Percentiles rank a stretch among this genome's conserved stretches.
These are phyloP conservation scores for Bipolaris oryzae DNA, from an alignment of 2,329 filamentous ascomycete species.

Conservation along the genomic window DNA sequence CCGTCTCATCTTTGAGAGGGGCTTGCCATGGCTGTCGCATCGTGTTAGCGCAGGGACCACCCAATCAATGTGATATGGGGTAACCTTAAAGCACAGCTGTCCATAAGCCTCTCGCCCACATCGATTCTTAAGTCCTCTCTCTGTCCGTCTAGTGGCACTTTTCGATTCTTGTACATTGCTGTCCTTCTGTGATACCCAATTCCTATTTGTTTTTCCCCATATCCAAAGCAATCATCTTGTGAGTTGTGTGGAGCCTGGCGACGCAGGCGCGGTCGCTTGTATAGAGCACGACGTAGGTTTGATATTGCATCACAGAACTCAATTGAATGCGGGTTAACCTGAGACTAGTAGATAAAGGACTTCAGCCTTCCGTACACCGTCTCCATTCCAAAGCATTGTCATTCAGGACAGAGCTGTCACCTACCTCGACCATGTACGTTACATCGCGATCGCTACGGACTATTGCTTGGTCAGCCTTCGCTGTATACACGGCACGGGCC, in stretches of 20 bases:
- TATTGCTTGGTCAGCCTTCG: constrained; percentile 50
- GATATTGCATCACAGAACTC: background rate
- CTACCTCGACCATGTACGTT: constrained; percentile 40
- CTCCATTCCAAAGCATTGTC: background rate
- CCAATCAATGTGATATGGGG: constrained; percentile 35
- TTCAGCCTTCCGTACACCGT: background rate
- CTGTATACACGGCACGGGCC: constrained; percentile 61
- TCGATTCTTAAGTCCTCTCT: constrained; percentile 15
- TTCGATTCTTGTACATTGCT: constrained; percentile 23
- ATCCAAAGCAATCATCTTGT: constrained; percentile 7
- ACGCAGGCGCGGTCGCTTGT: constrained; percentile 24
- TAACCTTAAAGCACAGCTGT: constrained; percentile 45
- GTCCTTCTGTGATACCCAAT: constrained; percentile 38
- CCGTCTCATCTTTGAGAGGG: constrained; percentile 18
- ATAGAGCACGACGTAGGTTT: constrained; percentile 22
- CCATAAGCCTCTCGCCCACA: constrained; percentile 35
- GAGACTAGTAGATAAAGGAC: background rate
- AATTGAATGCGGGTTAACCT: background rate
- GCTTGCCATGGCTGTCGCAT: constrained; percentile 22
- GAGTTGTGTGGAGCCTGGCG: constrained; percentile 26
- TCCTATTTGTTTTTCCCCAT: constrained; percentile 15
- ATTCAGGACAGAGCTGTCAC: constrained; percentile 11
- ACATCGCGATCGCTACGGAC: constrained; percentile 49
- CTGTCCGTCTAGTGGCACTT: constrained; percentile 30
- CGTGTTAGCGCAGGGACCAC: constrained; percentile 37